phyloP scores from a whole-genome alignment of 192 early-diverging fungal species.

The Podila verticillata region DNA sequence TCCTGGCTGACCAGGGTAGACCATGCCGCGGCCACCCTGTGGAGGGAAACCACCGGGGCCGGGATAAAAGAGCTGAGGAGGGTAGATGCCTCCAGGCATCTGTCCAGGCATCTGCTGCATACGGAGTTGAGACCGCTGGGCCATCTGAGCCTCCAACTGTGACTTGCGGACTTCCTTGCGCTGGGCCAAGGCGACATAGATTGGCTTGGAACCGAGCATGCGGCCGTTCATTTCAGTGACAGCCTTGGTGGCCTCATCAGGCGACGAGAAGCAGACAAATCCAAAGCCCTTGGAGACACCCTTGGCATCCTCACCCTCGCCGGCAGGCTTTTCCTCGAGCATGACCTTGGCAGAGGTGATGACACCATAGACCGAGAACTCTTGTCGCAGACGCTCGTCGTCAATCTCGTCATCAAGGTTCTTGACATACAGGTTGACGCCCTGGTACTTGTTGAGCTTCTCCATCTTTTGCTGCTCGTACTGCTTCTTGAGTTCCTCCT shows the following conservation, averaged over 20 bases:
- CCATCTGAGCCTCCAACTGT: slow-evolving; percentile 94
- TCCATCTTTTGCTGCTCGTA: slow-evolving; percentile 94
- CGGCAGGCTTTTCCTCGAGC: slow-evolving; percentile 76
- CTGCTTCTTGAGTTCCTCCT: slow-evolving; percentile 93
- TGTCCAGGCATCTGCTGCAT: slow-evolving; percentile 72
- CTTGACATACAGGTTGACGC: slow-evolving; percentile 97
- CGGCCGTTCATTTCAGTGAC: slow-evolving; percentile 98
- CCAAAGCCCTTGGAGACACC: slow-evolving; percentile 91
- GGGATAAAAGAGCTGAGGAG: slow-evolving; percentile 48
- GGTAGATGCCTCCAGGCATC: slow-evolving; percentile 52
- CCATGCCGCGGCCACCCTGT: slow-evolving; percentile 49
- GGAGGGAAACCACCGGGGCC: slow-evolving; percentile 47
- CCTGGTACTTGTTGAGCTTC: slow-evolving; percentile 97
- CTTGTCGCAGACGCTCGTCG: slow-evolving; percentile 93
- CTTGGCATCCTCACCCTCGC: slow-evolving; percentile 43
- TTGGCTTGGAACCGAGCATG: slow-evolving; percentile 91
- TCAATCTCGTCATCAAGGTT: slow-evolving; percentile 96
- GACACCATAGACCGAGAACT: slow-evolving; percentile 93
- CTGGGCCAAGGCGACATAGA: slow-evolving; percentile 98
- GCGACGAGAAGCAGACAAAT: slow-evolving; percentile 97
- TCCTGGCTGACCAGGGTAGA: slow-evolving; percentile 44
- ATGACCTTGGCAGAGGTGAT: slow-evolving; percentile 98
- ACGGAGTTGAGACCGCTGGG: slow-evolving; percentile 85
- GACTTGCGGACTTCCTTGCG: slow-evolving; percentile 95
- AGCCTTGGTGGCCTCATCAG: slow-evolving; percentile 98